Evolutionary conservation across 805 yeast genomes (phyloP).

Genomic region (Zygosaccharomyces bailii): DNA sequence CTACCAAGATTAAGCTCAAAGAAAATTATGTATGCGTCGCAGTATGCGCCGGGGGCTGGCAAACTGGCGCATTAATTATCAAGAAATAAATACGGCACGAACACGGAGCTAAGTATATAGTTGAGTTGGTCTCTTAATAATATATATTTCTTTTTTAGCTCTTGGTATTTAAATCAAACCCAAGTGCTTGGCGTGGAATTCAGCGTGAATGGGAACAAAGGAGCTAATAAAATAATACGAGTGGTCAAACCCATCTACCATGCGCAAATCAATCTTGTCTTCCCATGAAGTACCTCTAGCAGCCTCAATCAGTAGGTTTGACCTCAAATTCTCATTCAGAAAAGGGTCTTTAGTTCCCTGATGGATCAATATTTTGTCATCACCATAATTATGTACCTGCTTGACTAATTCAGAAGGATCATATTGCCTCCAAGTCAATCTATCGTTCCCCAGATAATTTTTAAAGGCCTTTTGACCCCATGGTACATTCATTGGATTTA

Average conservation of each 20-base stretch:
- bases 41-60: constrained; percentile 79
- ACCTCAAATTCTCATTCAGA: constrained; percentile 63
- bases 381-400: constrained; percentile 43
- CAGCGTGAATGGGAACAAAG: constrained; percentile 79
- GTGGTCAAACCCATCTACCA: constrained; percentile 86
- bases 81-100: constrained; percentile 9
- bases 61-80: constrained; percentile 58
- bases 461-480: constrained; percentile 89
- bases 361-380: constrained; percentile 70
- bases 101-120: too few species aligned
- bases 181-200: constrained; percentile 72
- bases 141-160: too few species aligned
- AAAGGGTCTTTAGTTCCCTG: constrained; percentile 80
- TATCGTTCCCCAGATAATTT: constrained; percentile 65
- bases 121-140: too few species aligned
- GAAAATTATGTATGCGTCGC: constrained; percentile 49
- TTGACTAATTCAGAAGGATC: constrained; percentile 81
- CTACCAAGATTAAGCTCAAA: constrained; percentile 39
- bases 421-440: constrained; percentile 58
- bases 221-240: constrained; percentile 81
- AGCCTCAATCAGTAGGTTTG: constrained; percentile 62
- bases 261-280: constrained; percentile 54
- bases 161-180: constrained; percentile 37
- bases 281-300: constrained; percentile 55
- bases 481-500: constrained; percentile 68